Base-by-base conservation (phyloP, 148 eudicot species). In the Silene latifolia region DNA sequence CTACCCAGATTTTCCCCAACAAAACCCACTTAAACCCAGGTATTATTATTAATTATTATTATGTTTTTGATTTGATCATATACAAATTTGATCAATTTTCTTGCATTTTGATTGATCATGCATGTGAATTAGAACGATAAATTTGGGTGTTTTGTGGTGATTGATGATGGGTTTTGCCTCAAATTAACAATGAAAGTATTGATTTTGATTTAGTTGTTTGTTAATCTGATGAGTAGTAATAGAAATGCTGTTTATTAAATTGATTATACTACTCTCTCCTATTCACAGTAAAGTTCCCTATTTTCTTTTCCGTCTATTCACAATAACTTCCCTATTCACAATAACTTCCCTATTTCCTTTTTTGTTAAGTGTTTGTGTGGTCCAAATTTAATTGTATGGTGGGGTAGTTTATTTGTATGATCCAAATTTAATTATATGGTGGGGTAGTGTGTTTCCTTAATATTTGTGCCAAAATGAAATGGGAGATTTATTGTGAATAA, bases 11-110 rank as follows among this genome's bases (percentile, higher is more conserved):
- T n/a, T 42, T 42, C 5, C 11, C 71, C 42, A 7, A 19, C 20
- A 8, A 42, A 67, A 44, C 69, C 48, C 69, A 66, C 48, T 66
- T 15, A 66, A 35, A 66, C 56, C 71, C 71, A 67, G 71, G 56
- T 67, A 25, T 64, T 10, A 64, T 64, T 64, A 1, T 62, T 62
- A 19, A 0, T 24, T 62, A 18, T 61, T 7, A 24, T 63, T 35
- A 44, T 20, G 19, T 9, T 20, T 20, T 67, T 67, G 0, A 14
- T 67, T 67, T 62, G 32, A 11, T 62, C 20, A 42, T 67, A 18
- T 67, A 42, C 4, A 15, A 9, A 17, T 67, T 42, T 42, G 46
- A 18, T 63, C 4, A 15, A 27, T 65, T 65, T 67, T 67, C 11
- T 3, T 67, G 47, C 46, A n/a, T n/a, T n/a, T 67, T 67, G 0